Base-by-base conservation (phyloP, 768 basidiomycete species). In the Kwoniella europaea region DNA sequence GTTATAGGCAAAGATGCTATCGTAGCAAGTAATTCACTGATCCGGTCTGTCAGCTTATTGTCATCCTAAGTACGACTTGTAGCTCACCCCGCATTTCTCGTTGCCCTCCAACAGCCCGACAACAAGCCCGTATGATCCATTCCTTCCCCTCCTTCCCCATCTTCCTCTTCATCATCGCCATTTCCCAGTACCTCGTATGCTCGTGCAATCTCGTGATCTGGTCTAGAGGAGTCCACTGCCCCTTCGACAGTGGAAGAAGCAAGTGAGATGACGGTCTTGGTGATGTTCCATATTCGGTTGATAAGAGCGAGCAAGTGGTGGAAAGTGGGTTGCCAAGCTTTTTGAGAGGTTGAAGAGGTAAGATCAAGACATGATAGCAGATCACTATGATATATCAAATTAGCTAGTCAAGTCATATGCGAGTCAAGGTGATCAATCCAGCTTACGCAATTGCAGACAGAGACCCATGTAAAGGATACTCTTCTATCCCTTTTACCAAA, bases 21-120 rank as follows among this genome's bases (percentile, higher is more conserved):
- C 16, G 71, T 69, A 2, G 73, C 69, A n/a, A 77, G 69, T 16
- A 79, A 68, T 53, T 76, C 75, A 3, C 77, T 82, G 58, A 13
- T 24, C 6, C 10, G 0, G 18, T 1, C 10, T 63, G 24, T 68
- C 27, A 68, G 57, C 44, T 50, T 10, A 16, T 44, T 66, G 15
- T 0, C 20, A 16, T 15, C 0, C 15, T 9, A 10, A 61, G 20
- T 43, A 12, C n/a, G 35, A 35, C 35, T 35, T 35, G 35, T 35
- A 22, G 67, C 82, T 69, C 59, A 82, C 82, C 73, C 76, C 13
- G 81, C 79, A 57, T 81, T 78, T 44, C 76, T 81, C n/a, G 78
- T 82, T 9, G 81, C 82, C 56, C 82, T 64, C 81, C 81, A 83
- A 60, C 80, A 81, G 27, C 77, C 82, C 1, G 79, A 80, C 12